phyloP scores from a whole-genome alignment of 129 eudicot species.

The Cynara cardunculus region DNA sequence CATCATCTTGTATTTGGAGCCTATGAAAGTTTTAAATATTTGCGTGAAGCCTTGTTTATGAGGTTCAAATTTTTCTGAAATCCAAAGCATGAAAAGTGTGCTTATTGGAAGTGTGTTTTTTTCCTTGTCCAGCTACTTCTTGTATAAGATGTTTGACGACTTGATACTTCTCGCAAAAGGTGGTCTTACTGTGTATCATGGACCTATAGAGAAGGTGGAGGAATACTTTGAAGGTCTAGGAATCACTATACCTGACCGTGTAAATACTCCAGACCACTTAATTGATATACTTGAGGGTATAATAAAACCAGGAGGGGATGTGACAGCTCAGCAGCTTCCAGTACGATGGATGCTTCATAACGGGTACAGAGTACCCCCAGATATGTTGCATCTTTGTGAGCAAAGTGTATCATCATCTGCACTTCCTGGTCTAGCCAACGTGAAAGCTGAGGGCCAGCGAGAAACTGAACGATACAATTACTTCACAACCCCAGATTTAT shows the following conservation, averaged over 20 bases:
- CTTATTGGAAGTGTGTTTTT: background rate
- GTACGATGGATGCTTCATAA: conserved; percentile 97
- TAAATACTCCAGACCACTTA: conserved; percentile 87
- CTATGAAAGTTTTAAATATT: too few relatives aligned
- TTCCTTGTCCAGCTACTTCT: conserved; percentile 57
- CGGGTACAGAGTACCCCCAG: conserved; percentile 86
- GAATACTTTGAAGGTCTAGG: conserved; percentile 81
- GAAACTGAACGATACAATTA: conserved; percentile 34
- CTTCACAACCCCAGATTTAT: conserved; percentile 48
- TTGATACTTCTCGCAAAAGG: conserved; percentile 95
- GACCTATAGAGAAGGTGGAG: conserved; percentile 82
- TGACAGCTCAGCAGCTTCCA: conserved; percentile 82
- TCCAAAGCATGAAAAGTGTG: background rate
- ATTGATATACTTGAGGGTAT: conserved; percentile 92
- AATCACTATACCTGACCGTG: conserved; percentile 80
- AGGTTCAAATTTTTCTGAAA: too few relatives aligned
- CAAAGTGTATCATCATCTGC: conserved; percentile 53
- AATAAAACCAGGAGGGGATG: conserved; percentile 44
- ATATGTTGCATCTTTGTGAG: conserved; percentile 77
- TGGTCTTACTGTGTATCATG: conserved; percentile 87
- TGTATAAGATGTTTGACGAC: conserved; percentile 98
- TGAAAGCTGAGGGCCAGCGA: conserved; percentile 25
- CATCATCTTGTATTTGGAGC: too few relatives aligned
- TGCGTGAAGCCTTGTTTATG: too few relatives aligned
- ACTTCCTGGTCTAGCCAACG: conserved; percentile 8